A percentile compares a stretch with the other conserved stretches of the same genome.
These are phyloP conservation scores for Royoungia palumana DNA, from an alignment of 768 basidiomycete genomes.

Conservation along the genomic window DNA sequence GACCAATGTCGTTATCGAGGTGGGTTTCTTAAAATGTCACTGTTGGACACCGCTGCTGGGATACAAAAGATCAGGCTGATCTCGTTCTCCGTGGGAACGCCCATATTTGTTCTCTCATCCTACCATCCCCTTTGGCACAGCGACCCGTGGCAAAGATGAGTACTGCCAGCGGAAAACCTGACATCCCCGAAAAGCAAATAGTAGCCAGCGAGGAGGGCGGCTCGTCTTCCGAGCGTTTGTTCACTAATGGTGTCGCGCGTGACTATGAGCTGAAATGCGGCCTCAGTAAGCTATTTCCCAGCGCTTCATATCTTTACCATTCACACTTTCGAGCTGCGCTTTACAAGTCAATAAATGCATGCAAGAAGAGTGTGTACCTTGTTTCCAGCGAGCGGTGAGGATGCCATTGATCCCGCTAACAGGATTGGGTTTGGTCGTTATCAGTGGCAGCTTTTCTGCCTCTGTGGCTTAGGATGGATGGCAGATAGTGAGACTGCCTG, in stretches of 20 bases:
- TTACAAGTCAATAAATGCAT: constrained; percentile 43
- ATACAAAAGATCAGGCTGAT: constrained; percentile 14
- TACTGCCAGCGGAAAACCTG: neutral
- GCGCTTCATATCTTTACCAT: neutral
- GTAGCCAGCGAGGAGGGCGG: constrained; percentile 12
- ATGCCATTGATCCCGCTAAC: neutral
- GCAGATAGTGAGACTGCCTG: constrained; percentile 40
- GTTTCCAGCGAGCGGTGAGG: constrained; percentile 2
- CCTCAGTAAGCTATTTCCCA: constrained; percentile 21
- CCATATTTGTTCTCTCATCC: neutral
- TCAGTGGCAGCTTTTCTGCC: constrained; percentile 45
- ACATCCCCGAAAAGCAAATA: constrained; percentile 16
- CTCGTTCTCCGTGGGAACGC: constrained; percentile 16
- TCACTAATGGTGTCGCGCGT: constrained; percentile 25
- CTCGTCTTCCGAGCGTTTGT: constrained; percentile 1
- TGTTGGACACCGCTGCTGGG: neutral
- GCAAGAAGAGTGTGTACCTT: constrained; percentile 40
- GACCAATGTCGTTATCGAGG: neutral
- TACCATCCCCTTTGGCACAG: too few relatives aligned
- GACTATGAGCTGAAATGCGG: constrained; percentile 35
- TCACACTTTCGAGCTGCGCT: neutral
- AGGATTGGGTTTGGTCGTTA: constrained; percentile 52
- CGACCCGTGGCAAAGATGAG: constrained; percentile 4
- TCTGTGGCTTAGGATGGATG: constrained; percentile 48
- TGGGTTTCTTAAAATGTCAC: constrained; percentile 3